A percentile compares a stretch with the other conserved stretches of the same genome.
phyloP scores from a whole-genome alignment of 208 protist species.

The Trichomonas vaginalis region DNA sequence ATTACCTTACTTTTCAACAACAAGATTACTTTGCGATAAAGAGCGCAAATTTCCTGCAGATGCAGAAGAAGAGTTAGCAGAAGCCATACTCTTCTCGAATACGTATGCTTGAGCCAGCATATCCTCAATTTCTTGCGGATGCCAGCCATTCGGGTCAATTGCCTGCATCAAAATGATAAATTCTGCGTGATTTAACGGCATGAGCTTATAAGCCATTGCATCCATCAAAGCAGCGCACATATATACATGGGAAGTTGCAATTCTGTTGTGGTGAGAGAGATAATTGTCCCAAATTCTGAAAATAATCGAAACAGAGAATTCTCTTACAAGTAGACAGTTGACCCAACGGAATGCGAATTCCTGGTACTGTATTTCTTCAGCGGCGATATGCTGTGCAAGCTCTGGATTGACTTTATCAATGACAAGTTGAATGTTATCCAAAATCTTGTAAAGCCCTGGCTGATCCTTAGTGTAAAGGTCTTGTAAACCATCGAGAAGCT shows the following conservation, averaged over 20 bases:
- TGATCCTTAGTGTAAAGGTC: constrained; percentile 68
- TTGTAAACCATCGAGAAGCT: constrained; percentile 58
- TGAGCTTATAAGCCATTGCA: not conserved
- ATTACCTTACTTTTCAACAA: no score
- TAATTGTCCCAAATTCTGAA: constrained; percentile 64
- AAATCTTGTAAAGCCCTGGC: constrained; percentile 59
- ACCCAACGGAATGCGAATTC: constrained; percentile 47
- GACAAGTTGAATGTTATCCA: constrained; percentile 33
- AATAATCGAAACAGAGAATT: constrained; percentile 53
- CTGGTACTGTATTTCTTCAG: constrained; percentile 48
- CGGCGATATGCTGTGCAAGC: constrained; percentile 44
- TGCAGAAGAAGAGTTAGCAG: no score
- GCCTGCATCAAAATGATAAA: not conserved
- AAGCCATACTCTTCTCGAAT: not conserved
- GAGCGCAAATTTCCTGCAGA: no score
- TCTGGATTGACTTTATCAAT: constrained; percentile 33
- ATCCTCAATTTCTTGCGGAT: not conserved
- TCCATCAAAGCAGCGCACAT: constrained; percentile 58
- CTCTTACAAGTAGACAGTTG: constrained; percentile 59
- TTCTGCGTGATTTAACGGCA: not conserved
- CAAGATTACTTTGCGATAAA: no score
- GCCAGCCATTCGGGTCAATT: not conserved
- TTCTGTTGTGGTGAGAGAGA: constrained; percentile 51
- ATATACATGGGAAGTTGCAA: constrained; percentile 57
- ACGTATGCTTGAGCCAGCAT: not conserved